These are phyloP conservation scores for Capronia americana DNA, from an alignment of 2,329 filamentous ascomycete genomes.

Conservation along the genomic window DNA sequence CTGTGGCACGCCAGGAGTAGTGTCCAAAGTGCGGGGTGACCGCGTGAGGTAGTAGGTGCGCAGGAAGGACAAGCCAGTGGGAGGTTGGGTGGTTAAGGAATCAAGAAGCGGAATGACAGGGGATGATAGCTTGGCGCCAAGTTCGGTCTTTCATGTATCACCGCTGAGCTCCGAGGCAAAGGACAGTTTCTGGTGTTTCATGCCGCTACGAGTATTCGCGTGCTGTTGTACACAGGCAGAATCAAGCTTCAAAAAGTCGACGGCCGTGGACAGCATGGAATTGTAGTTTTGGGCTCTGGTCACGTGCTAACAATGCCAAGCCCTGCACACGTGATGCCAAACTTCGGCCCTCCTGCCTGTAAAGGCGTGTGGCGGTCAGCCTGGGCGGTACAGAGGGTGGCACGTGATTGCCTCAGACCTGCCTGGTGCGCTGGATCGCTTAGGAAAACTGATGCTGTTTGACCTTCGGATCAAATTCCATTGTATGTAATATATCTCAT, in stretches of 20 bases:
- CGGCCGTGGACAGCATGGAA: neutral
- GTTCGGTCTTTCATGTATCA: constrained; percentile 1
- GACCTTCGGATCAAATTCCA: too few relatives aligned
- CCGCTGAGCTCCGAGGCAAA: neutral
- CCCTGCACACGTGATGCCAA: neutral
- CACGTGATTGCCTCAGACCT: too few relatives aligned
- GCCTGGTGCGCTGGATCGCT: too few relatives aligned
- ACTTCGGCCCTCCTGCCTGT: too few relatives aligned
- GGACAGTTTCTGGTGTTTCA: neutral
- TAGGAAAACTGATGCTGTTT: too few relatives aligned
- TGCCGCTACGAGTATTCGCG: neutral
- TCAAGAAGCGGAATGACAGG: constrained; percentile 1
- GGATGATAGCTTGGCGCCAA: neutral
- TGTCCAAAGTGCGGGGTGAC: constrained; percentile 9
- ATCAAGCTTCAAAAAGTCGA: neutral
- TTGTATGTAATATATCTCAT: too few relatives aligned
- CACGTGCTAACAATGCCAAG: neutral
- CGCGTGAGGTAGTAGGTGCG: neutral
- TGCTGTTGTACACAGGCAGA: neutral
- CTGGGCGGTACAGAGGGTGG: too few relatives aligned
- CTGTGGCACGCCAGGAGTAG: neutral
- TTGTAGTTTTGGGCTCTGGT: neutral
- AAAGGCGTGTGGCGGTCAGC: too few relatives aligned
- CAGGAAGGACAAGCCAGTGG: neutral
- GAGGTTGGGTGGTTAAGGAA: neutral